These are phyloP conservation scores for Magnaporthales sp. DNA, from an alignment of 2,329 filamentous ascomycete genomes.

Conservation along the genomic window DNA sequence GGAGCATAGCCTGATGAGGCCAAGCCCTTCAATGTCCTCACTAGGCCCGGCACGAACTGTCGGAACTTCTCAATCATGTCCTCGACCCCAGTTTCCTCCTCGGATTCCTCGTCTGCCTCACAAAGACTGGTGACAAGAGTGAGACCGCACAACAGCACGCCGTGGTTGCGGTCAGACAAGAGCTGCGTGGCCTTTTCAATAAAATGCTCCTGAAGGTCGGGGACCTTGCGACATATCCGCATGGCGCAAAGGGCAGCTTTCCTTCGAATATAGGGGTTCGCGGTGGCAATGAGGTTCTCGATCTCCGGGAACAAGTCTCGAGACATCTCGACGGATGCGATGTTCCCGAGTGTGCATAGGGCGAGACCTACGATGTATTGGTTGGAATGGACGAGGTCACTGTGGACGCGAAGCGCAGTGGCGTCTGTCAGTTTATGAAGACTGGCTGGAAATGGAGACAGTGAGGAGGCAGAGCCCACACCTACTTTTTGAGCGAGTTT, in stretches of 20 bases:
- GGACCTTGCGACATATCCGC: conserved; percentile 96
- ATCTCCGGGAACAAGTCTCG: conserved; percentile 94
- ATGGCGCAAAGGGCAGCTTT: conserved; percentile 98
- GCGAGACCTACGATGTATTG: conserved; percentile 97
- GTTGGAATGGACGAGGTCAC: conserved; percentile 93
- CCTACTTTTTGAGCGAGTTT: conserved; percentile 92
- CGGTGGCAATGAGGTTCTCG: conserved; percentile 81
- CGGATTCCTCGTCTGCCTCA: conserved; percentile 88
- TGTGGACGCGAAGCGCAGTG: conserved; percentile 24
- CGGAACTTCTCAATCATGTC: conserved; percentile 87
- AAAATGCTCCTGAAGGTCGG: conserved; percentile 95
- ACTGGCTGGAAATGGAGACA: not conserved
- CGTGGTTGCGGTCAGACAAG: conserved; percentile 88
- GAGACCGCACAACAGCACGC: conserved; percentile 84
- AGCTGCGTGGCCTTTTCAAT: conserved; percentile 85
- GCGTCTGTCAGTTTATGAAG: not conserved
- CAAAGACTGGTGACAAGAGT: conserved; percentile 89
- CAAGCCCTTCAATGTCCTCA: conserved; percentile 84
- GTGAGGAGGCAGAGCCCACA: not conserved
- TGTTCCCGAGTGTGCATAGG: conserved; percentile 93
- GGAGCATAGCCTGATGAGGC: conserved; percentile 95
- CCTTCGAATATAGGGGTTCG: conserved; percentile 95
- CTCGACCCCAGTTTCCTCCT: conserved; percentile 86
- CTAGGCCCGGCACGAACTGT: conserved; percentile 72
- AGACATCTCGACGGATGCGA: conserved; percentile 97